These are phyloP conservation scores for Prunus fruticosa DNA, from an alignment of 306 rosid genomes.

Conservation along the genomic window DNA sequence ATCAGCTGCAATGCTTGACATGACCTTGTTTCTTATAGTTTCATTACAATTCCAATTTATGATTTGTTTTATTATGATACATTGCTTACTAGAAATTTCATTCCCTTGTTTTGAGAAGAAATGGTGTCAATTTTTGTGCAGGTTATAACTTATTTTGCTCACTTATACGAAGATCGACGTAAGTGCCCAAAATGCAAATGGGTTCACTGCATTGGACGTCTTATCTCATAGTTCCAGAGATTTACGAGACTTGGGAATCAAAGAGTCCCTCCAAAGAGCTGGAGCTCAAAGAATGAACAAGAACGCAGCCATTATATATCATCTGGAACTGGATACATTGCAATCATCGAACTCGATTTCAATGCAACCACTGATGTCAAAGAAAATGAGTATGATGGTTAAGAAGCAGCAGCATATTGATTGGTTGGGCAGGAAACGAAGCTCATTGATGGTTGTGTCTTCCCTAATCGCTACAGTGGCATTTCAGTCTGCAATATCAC, in stretches of 20 bases:
- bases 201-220: constrained; percentile 25
- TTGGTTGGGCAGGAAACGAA: constrained; percentile 33
- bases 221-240: constrained; percentile 24
- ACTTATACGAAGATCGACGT: constrained; percentile 23
- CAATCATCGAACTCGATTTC: neutral
- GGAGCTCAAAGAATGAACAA: constrained; percentile 8
- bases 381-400: constrained; percentile 6
- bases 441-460: constrained; percentile 29
- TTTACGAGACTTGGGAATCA: constrained; percentile 26
- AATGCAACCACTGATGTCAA: constrained; percentile 12
- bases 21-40: too few species aligned
- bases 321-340: constrained; percentile 8
- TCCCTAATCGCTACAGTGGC: constrained; percentile 29
- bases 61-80: too few species aligned
- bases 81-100: neutral
- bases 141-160: constrained; percentile 22
- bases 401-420: constrained; percentile 3
- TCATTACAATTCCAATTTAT: too few species aligned
- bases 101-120: neutral
- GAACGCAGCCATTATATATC: neutral
- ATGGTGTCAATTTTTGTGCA: constrained; percentile 10
- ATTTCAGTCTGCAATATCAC: constrained; percentile 23
- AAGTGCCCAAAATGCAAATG: constrained; percentile 24
- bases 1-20: too few species aligned
- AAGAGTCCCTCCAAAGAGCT: constrained; percentile 17